These are phyloP conservation scores for Lactarius tabidus DNA, from an alignment of 768 basidiomycete species.

Conservation along the genomic window DNA sequence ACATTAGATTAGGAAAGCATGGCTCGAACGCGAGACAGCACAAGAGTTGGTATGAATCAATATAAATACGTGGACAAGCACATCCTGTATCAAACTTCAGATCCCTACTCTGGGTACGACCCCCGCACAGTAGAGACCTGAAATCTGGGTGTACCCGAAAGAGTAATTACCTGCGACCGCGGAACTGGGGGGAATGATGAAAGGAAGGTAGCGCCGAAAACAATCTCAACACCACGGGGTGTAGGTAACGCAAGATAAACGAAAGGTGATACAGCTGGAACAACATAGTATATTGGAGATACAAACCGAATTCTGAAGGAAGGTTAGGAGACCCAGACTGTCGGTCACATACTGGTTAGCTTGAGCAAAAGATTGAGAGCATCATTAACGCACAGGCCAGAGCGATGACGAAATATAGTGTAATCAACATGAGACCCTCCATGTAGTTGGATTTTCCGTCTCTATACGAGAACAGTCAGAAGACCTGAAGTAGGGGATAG, in stretches of 20 bases:
- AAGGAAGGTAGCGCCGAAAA: not conserved
- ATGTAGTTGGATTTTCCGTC: constrained; percentile 89
- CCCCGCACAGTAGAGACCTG: constrained; percentile 8
- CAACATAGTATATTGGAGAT: not conserved
- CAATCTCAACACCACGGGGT: not conserved
- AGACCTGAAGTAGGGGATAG: not conserved
- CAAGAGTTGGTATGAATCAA: not conserved
- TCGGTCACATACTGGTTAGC: constrained; percentile 8
- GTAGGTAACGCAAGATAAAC: not conserved
- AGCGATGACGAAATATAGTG: constrained; percentile 77
- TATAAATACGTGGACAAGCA: not conserved
- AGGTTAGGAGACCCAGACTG: constrained; percentile 45
- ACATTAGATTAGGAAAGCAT: not conserved
- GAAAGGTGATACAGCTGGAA: not conserved
- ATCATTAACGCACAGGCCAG: constrained; percentile 58
- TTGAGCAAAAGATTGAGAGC: not conserved
- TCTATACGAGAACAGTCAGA: constrained; percentile 33
- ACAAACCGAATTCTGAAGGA: not conserved
- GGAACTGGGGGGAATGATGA: not conserved
- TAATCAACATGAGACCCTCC: constrained; percentile 78
- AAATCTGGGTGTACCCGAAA: not conserved
- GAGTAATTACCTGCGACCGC: not conserved
- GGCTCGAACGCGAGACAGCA: not conserved
- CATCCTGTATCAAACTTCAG: not conserved
- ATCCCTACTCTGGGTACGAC: constrained; percentile 1